Conservation (phyloP, 1,284 basidiomycete genomes). For the Malassezia restricta region DNA sequence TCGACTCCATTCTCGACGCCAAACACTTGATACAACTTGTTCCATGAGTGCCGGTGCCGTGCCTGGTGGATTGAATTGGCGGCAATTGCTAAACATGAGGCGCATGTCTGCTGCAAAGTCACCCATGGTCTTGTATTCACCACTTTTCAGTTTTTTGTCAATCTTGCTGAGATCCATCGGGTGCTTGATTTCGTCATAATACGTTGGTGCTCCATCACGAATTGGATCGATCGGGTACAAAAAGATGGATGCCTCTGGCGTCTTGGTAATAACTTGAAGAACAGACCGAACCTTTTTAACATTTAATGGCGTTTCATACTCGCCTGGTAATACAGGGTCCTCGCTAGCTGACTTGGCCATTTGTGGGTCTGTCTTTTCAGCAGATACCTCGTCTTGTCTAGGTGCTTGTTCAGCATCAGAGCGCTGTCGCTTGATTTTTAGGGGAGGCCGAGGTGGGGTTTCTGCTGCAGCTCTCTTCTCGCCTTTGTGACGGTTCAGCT, state of each 20-base stretch:
- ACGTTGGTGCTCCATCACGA: slow-evolving; percentile 64
- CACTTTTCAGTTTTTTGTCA: slow-evolving; percentile 51
- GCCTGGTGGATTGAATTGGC: slow-evolving; percentile 50
- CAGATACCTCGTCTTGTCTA: neutral
- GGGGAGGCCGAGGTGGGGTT: slow-evolving; percentile 1
- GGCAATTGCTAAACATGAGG: slow-evolving; percentile 67
- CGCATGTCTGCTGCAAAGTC: slow-evolving; percentile 69
- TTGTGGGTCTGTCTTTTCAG: neutral
- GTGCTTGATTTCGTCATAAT: slow-evolving; percentile 73
- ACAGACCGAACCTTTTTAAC: slow-evolving; percentile 60
- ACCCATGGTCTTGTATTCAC: slow-evolving; percentile 29
- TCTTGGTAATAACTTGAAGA: slow-evolving; percentile 56
- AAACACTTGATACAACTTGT: slow-evolving; percentile 51
- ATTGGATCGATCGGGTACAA: slow-evolving; percentile 72
- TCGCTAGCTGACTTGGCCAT: neutral
- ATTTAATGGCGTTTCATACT: slow-evolving; percentile 32
- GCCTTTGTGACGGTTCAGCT: slow-evolving; percentile 19
- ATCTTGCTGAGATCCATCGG: slow-evolving; percentile 95
- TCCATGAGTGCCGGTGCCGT: slow-evolving; percentile 68
- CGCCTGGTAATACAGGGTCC: slow-evolving; percentile 11
- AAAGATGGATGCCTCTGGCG: slow-evolving; percentile 67
- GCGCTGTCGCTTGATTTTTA: slow-evolving; percentile 13
- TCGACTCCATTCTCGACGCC: slow-evolving; percentile 71
- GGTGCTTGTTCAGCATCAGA: neutral
- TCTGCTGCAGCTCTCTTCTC: slow-evolving; percentile 7